A percentile compares a stretch with the other conserved stretches of the same genome.
Conservation (phyloP, 495 filamentous ascomycete genomes). For the Aspergillus indologenus region DNA sequence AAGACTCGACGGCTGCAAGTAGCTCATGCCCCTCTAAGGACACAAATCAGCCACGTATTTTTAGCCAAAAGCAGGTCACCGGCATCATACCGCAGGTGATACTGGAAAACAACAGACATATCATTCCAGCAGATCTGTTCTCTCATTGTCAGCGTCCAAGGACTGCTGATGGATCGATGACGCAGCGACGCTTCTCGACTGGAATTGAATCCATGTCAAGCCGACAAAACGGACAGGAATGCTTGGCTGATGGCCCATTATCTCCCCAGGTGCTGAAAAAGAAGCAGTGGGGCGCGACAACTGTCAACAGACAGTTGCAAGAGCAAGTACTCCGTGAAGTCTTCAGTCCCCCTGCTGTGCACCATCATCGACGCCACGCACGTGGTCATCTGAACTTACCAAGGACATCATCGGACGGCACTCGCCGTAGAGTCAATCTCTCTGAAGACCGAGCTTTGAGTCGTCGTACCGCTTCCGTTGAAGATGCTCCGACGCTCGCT, state of each 20-base stretch:
- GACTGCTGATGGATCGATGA: constrained; percentile 25
- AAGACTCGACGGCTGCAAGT: constrained; percentile 19
- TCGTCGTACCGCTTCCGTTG: constrained; percentile 18
- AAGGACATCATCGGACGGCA: constrained; percentile 38
- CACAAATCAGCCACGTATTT: constrained; percentile 56
- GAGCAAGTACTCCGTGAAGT: constrained; percentile 94
- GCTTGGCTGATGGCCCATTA: constrained; percentile 9
- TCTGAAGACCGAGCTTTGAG: constrained; percentile 33
- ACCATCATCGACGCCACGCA: constrained; percentile 59
- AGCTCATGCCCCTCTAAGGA: constrained; percentile 20
- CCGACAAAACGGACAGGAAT: background rate
- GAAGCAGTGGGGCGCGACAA: constrained; percentile 87
- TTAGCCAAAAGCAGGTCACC: constrained; percentile 73
- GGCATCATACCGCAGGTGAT: constrained; percentile 82
- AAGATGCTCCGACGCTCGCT: constrained; percentile 19
- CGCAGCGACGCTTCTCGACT: constrained; percentile 19
- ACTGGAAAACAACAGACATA: constrained; percentile 93
- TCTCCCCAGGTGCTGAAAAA: constrained; percentile 9
- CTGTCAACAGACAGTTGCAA: constrained; percentile 79
- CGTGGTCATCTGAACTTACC: constrained; percentile 59
- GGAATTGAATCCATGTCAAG: constrained; percentile 15
- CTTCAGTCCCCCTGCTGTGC: constrained; percentile 79
- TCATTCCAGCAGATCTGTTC: constrained; percentile 82
- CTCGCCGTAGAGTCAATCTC: constrained; percentile 29
- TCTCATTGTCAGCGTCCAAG: constrained; percentile 34